Evolutionary conservation across 495 filamentous ascomycete species (phyloP).

Genomic region (Tuber aestivum): DNA sequence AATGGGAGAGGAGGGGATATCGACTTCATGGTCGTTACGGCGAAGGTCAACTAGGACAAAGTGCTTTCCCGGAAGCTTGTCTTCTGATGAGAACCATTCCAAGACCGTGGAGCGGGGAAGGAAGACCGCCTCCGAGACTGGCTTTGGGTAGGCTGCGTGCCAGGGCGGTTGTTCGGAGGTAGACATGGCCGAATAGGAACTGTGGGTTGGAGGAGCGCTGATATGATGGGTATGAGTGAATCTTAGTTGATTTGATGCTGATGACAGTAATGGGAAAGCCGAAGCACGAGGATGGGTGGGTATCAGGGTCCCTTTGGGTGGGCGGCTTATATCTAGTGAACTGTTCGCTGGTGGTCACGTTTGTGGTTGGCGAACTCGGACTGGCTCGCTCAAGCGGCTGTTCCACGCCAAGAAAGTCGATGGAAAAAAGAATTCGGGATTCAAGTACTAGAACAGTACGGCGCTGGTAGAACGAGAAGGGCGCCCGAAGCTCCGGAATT

Average conservation of each 20-base stretch:
- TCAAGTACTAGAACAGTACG: too few relatives aligned
- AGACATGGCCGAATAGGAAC: slow-evolving; percentile 15
- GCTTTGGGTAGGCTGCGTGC: slow-evolving; percentile 46
- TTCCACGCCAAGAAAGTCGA: not conserved
- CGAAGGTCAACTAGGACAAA: slow-evolving; percentile 62
- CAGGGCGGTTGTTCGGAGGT: slow-evolving; percentile 36
- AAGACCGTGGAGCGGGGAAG: slow-evolving; percentile 46
- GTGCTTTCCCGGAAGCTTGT: slow-evolving; percentile 45
- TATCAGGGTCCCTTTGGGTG: not conserved
- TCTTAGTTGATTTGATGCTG: not conserved
- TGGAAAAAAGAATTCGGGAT: not conserved
- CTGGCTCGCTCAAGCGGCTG: not conserved
- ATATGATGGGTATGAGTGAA: not conserved
- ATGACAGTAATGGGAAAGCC: not conserved
- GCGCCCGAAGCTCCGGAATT: not conserved
- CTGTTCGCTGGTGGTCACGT: too few relatives aligned
- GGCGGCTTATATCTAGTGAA: not conserved
- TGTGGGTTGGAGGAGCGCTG: not conserved
- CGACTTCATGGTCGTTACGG: slow-evolving; percentile 57
- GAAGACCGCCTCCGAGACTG: slow-evolving; percentile 38
- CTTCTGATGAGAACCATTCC: slow-evolving; percentile 43
- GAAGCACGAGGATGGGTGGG: not conserved
- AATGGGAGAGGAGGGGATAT: slow-evolving; percentile 18
- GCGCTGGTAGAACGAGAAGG: not conserved
- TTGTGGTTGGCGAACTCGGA: not conserved